Percentiles rank a stretch among this genome's conserved stretches.
Conservation (phyloP, 2,329 filamentous ascomycete species). For the Aspergillus sojae region DNA sequence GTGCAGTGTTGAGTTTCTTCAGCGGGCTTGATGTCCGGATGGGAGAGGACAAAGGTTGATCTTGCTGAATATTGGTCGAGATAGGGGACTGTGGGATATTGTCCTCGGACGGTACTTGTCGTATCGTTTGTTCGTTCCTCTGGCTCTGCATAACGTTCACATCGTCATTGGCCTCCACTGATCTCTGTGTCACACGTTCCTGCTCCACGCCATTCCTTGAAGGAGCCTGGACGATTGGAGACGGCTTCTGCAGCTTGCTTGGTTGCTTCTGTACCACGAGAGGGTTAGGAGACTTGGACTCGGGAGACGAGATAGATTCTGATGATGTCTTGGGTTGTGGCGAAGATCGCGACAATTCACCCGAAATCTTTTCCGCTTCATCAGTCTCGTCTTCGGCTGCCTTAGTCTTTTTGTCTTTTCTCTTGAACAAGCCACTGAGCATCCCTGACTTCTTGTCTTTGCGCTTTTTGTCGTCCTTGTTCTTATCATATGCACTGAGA, state of each 20-base stretch:
- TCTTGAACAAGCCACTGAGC: slow-evolving; percentile 70
- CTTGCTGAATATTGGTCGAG: slow-evolving; percentile 23
- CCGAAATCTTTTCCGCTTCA: slow-evolving; percentile 61
- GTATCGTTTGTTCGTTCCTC: slow-evolving; percentile 35
- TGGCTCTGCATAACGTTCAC: slow-evolving; percentile 22
- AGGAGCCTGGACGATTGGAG: slow-evolving; percentile 46
- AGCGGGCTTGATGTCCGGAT: slow-evolving; percentile 24
- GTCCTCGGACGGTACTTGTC: slow-evolving; percentile 37
- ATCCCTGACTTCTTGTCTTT: slow-evolving; percentile 73
- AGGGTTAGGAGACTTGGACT: slow-evolving; percentile 35
- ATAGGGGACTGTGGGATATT: slow-evolving; percentile 25
- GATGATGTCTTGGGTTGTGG: slow-evolving; percentile 48
- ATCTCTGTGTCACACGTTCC: slow-evolving; percentile 22
- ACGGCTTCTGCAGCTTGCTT: slow-evolving; percentile 72
- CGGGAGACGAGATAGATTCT: slow-evolving; percentile 44
- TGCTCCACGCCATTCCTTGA: slow-evolving; percentile 38
- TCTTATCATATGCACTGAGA: slow-evolving; percentile 62
- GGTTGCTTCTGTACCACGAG: slow-evolving; percentile 57
- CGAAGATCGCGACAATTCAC: slow-evolving; percentile 56
- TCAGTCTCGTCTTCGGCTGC: slow-evolving; percentile 50
- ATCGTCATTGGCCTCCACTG: slow-evolving; percentile 10
- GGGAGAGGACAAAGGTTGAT: slow-evolving; percentile 24
- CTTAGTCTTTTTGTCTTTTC: slow-evolving; percentile 64
- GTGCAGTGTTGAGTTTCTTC: slow-evolving; percentile 27
- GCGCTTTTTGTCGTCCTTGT: slow-evolving; percentile 74